Percentiles rank a stretch among this genome's conserved stretches.
Evolutionary conservation across 176 grass and related monocot species (phyloP).

Genomic region (Hsuehochloa calcarea): DNA sequence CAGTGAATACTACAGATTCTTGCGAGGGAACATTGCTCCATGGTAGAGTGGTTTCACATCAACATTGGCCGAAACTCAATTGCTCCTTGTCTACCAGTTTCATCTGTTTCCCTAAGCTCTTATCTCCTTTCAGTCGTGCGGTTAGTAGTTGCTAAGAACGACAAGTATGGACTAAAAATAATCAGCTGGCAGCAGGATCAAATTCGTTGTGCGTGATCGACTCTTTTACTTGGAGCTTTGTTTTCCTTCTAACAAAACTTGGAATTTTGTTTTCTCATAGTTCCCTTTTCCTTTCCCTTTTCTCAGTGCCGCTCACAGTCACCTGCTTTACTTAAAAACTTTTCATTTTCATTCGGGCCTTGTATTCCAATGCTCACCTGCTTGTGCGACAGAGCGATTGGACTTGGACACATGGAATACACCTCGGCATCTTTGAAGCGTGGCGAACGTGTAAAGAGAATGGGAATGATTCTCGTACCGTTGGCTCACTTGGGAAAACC

Average conservation of each 20-base stretch:
- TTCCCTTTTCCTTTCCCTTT: slow-evolving; percentile 13
- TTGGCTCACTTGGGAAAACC: neutral
- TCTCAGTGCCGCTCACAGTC: neutral
- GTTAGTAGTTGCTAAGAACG: neutral
- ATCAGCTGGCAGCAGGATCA: neutral
- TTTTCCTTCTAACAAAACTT: neutral
- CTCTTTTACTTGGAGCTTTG: neutral
- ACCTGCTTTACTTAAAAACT: neutral
- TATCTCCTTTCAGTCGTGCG: neutral
- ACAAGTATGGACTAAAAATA: neutral
- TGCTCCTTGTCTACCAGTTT: neutral
- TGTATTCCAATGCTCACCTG: neutral
- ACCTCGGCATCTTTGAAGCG: neutral
- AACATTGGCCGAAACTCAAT: neutral
- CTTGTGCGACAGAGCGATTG: slow-evolving; percentile 3
- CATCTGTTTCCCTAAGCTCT: neutral
- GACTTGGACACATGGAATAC: neutral
- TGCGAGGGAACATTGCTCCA: neutral
- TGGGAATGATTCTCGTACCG: neutral
- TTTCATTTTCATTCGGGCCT: neutral
- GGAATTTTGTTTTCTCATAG: neutral
- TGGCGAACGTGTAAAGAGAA: neutral
- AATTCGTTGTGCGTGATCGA: neutral
- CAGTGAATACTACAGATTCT: neutral
- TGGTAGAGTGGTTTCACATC: neutral